A percentile compares a stretch with the other conserved stretches of the same genome.
Conservation (phyloP, 352 stramenopile genomes). For the Achlya hypogyna region DNA sequence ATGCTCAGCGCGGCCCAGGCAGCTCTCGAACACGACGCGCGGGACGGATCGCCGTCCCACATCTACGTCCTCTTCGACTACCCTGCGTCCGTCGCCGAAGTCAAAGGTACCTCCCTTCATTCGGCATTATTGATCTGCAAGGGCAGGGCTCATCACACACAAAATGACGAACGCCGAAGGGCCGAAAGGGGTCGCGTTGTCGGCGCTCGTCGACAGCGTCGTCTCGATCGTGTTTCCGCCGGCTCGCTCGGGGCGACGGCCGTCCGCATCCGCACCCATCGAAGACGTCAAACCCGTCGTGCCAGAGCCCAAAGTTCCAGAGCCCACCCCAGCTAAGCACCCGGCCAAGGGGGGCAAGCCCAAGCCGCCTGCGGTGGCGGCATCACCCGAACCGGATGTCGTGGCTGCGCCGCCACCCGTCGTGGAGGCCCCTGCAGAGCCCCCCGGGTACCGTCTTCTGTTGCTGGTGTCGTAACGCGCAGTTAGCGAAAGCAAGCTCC, state of each 20-base stretch:
- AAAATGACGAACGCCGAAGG: not conserved
- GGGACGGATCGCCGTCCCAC: slow-evolving; percentile 21
- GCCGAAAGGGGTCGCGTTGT: slow-evolving; percentile 24
- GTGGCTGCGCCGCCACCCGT: slow-evolving; percentile 22
- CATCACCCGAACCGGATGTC: not conserved
- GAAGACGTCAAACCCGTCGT: slow-evolving; percentile 2
- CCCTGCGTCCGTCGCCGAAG: slow-evolving; percentile 38
- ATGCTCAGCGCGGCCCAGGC: slow-evolving; percentile 1
- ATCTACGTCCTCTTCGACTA: slow-evolving; percentile 60
- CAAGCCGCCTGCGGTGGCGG: not conserved
- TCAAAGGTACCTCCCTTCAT: slow-evolving; percentile 31
- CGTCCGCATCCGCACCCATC: not conserved
- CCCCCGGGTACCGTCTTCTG: not conserved
- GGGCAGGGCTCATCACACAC: slow-evolving; percentile 12
- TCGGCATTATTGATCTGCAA: not conserved
- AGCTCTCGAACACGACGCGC: not conserved
- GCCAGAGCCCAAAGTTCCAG: not conserved
- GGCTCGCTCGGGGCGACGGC: not conserved
- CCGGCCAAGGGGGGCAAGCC: not conserved
- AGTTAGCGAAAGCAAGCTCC: slow-evolving; percentile 25
- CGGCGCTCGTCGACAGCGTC: slow-evolving; percentile 51
- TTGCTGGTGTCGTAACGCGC: not conserved
- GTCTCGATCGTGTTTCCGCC: slow-evolving; percentile 31
- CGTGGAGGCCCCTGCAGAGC: slow-evolving; percentile 28
- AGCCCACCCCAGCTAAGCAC: not conserved